Base-by-base conservation (phyloP, 495 filamentous ascomycete genomes). In the Elasticomyces elasticus region DNA sequence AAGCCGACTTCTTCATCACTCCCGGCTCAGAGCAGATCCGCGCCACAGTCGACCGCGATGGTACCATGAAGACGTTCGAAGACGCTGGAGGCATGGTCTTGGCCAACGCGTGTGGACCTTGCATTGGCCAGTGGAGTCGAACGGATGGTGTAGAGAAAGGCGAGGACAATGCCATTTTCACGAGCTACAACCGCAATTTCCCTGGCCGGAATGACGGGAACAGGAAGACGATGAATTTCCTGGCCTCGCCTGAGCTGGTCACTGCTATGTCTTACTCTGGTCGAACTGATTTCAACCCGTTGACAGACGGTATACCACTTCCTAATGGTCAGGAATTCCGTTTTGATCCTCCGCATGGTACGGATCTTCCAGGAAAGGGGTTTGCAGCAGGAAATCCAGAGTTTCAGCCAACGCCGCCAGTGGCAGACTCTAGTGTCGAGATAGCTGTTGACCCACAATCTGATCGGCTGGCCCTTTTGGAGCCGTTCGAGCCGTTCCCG, bases 111-210 rank as follows among this genome's bases (percentile, higher is more conserved):
- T 98, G 92, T 62, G 92, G 92, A 1, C 88, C 89, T 52, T 95
- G 89, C 58, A 95, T 95, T 58, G 92, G 92, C 10, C 89, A 95
- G 68, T 98, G 92, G 92, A 91, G 87, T 63, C 84, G 92, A 38
- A 90, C 86, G 15, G 92, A 95, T 56, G 83, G 78, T 12, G 75
- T 88, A 13, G 67, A 76, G 54, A 92, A 91, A 73, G 89, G 88
- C 53, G 85, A 89, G 28, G 70, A 75, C n/a, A 97, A 98, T 64
- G 92, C 92, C 45, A 96, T 98, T 62, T 80, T 98, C 67, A 91
- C 88, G 26, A 95, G 88, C 6, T 98, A 96, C 72, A 98, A 98
- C 78, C 85, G 92, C 56, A 98, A 98, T 72, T 98, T 98, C 78
- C 87, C 84, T 55, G 91, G 88, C 51, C 86, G 92, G 50, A 98